phyloP scores from a whole-genome alignment of 2,329 filamentous ascomycete genomes.

The Dothistroma septosporum region DNA sequence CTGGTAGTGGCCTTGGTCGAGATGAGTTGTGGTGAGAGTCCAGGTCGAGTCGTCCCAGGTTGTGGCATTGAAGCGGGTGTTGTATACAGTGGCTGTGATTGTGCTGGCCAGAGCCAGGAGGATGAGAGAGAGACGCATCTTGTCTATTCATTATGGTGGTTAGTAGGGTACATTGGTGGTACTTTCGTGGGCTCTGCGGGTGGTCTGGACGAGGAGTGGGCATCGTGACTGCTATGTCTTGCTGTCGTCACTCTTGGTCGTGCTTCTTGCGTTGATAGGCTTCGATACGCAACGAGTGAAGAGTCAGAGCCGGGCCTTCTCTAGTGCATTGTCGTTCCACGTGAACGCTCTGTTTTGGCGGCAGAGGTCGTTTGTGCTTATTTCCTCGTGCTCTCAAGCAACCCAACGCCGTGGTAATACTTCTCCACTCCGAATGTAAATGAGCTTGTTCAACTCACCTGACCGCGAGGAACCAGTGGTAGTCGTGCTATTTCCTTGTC shows the following conservation, averaged over 20 bases:
- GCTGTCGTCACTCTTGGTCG: not conserved
- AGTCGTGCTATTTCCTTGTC: not conserved
- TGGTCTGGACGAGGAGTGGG: not conserved
- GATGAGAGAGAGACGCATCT: not conserved
- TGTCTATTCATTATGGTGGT: conserved; percentile 1
- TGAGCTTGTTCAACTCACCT: conserved; percentile 1
- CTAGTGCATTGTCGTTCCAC: not conserved
- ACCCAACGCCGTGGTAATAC: not conserved
- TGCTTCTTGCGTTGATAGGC: not conserved
- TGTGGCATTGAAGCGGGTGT: conserved; percentile 50
- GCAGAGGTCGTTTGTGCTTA: not conserved
- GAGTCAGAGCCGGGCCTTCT: not conserved
- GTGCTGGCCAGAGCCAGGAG: not conserved
- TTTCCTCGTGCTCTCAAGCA: not conserved
- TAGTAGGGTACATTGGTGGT: not conserved
- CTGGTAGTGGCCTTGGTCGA: conserved; percentile 58
- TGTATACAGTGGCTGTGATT: conserved; percentile 35
- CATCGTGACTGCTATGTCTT: not conserved
- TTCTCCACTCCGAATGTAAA: not conserved
- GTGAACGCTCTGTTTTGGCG: not conserved
- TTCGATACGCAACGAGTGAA: not conserved
- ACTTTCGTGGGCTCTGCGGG: not conserved
- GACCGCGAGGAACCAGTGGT: too few species aligned
- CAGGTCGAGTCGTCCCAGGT: conserved; percentile 59
- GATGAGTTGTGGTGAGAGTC: conserved; percentile 50